A percentile compares a stretch with the other conserved stretches of the same genome.
Conservation (phyloP, 1,284 basidiomycete genomes). For the Vanrija humicola region DNA sequence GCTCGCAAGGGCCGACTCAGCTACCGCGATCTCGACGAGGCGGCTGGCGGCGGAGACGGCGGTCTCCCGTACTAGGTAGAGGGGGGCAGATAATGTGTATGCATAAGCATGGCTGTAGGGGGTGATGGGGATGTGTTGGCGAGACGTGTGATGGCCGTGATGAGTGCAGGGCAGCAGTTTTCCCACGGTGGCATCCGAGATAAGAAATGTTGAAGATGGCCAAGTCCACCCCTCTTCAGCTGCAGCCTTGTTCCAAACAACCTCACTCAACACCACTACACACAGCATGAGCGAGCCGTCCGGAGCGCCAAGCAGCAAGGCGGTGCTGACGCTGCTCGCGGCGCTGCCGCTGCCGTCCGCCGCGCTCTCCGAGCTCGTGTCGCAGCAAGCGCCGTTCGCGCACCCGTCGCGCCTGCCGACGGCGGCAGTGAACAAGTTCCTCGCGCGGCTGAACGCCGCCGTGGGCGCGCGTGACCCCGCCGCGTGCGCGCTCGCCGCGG, state of each 20-base stretch:
- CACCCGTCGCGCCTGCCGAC: conserved; percentile 29
- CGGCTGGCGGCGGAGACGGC: conserved; percentile 34
- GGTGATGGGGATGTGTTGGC: too few relatives aligned
- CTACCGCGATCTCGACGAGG: conserved; percentile 46
- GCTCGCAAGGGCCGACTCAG: conserved; percentile 42
- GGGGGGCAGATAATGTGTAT: not conserved
- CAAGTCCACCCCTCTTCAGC: not conserved
- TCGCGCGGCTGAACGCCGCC: conserved; percentile 34
- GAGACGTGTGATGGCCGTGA: too few relatives aligned
- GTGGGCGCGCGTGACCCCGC: conserved; percentile 31
- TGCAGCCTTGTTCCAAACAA: not conserved
- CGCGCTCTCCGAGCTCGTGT: conserved; percentile 26
- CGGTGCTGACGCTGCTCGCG: conserved; percentile 21
- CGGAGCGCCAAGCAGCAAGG: not conserved
- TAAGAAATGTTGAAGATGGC: not conserved
- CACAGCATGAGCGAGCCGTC: not conserved
- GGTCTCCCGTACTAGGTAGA: conserved; percentile 43
- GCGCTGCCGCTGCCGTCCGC: conserved; percentile 33
- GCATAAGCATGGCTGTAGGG: not conserved
- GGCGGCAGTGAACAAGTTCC: conserved; percentile 26
- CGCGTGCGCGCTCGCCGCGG: conserved; percentile 21
- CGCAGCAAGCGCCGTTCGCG: conserved; percentile 26
- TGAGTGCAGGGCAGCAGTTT: not conserved
- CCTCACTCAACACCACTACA: not conserved
- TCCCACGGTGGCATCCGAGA: not conserved